These are phyloP conservation scores for Leishmania amazonensis DNA, from an alignment of 208 protist genomes.

Conservation along the genomic window DNA sequence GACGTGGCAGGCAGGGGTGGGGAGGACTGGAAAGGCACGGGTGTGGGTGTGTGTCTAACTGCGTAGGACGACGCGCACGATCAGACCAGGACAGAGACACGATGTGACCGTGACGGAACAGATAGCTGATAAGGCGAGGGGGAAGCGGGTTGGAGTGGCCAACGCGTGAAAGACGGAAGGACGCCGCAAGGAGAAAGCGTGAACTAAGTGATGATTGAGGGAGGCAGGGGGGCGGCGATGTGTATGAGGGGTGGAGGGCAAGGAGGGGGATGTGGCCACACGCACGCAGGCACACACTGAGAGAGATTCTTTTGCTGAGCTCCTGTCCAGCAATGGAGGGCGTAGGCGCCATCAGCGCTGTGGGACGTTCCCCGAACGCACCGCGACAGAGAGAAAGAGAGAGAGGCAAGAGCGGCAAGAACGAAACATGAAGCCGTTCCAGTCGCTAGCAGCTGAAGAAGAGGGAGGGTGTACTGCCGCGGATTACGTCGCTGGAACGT, in stretches of 20 bases:
- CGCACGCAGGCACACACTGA: neutral
- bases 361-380: neutral
- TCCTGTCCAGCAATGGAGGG: neutral
- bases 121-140: neutral
- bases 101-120: neutral
- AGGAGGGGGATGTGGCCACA: neutral
- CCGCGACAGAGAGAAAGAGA: neutral
- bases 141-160: neutral
- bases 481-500: neutral
- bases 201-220: neutral
- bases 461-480: neutral
- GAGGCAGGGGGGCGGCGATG: neutral
- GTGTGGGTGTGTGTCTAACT: neutral
- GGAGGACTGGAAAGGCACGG: neutral
- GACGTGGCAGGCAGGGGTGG: neutral
- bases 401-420: neutral
- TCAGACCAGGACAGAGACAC: neutral
- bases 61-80: neutral
- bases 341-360: too few relatives aligned
- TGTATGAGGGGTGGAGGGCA: neutral
- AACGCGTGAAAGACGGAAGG: constrained; percentile 2
- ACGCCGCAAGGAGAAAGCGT: constrained; percentile 20
- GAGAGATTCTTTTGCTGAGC: neutral
- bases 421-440: neutral
- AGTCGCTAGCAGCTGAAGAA: neutral